A percentile compares a stretch with the other conserved stretches of the same genome.
phyloP scores from a whole-genome alignment of 116 monocot species.

The Iris pallida region DNA sequence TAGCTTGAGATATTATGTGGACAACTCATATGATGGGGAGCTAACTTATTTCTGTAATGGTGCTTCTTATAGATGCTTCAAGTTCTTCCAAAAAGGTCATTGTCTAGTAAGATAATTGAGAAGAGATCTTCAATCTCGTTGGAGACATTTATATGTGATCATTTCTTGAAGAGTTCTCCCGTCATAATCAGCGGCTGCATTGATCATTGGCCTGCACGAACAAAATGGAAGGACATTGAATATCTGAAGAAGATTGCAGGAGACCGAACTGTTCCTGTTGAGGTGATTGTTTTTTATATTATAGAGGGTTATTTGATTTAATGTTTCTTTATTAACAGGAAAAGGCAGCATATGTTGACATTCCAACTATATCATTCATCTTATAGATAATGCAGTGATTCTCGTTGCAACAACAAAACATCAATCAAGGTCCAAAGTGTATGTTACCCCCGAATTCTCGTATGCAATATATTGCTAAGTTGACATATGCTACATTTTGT shows the following conservation, averaged over 20 bases:
- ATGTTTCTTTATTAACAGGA: background rate
- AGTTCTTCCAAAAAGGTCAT: conserved; percentile 66
- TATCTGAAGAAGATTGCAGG: conserved; percentile 84
- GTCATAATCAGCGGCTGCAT: conserved; percentile 76
- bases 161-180: conserved; percentile 64
- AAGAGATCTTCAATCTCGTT: conserved; percentile 53
- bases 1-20: no score
- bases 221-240: conserved; percentile 81
- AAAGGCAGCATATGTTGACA: background rate
- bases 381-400: conserved; percentile 3
- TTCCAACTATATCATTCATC: background rate
- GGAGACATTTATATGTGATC: conserved; percentile 80
- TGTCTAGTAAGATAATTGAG: conserved; percentile 56
- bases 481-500: conserved; percentile 1
- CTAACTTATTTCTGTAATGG: no score
- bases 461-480: conserved; percentile 4
- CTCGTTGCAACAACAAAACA: conserved; percentile 5
- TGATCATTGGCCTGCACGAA: conserved; percentile 92
- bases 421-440: conserved; percentile 4
- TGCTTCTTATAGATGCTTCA: conserved; percentile 44
- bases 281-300: conserved; percentile 47
- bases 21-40: background rate
- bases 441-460: conserved; percentile 1
- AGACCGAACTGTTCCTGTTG: conserved; percentile 93
- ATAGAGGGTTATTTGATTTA: background rate